Conservation (phyloP, 2,329 filamentous ascomycete species). For the Grosmannia huntii region DNA sequence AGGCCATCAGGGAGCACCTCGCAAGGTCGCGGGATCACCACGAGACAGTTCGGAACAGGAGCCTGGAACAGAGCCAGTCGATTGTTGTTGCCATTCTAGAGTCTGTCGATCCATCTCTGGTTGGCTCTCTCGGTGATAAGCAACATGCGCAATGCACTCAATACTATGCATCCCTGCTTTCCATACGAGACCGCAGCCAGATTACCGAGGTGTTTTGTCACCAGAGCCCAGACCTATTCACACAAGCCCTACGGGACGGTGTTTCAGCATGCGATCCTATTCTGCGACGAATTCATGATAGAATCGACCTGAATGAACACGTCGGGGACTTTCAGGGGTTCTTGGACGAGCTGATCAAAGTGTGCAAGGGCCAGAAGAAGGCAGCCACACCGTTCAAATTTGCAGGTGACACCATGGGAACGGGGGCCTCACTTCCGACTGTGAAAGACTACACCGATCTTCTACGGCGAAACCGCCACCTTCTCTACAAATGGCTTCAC, state of each 20-base stretch:
- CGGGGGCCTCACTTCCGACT: constrained; percentile 32
- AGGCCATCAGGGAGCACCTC: constrained; percentile 47
- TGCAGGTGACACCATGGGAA: background rate
- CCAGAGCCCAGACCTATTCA: constrained; percentile 59
- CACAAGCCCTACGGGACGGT: constrained; percentile 49
- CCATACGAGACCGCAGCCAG: constrained; percentile 59
- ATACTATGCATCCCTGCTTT: constrained; percentile 59
- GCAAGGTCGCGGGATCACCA: constrained; percentile 40
- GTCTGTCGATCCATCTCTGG: constrained; percentile 30
- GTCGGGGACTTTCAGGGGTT: constrained; percentile 56
- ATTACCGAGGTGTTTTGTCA: constrained; percentile 56
- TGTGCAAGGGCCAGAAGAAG: constrained; percentile 26
- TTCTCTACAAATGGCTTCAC: constrained; percentile 59
- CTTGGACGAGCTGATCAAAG: constrained; percentile 56
- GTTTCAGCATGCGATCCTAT: constrained; percentile 62
- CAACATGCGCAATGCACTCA: constrained; percentile 55
- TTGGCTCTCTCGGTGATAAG: constrained; percentile 35
- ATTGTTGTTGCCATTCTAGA: constrained; percentile 56
- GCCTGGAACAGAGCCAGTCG: constrained; percentile 37
- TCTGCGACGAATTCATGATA: constrained; percentile 58
- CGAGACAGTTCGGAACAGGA: constrained; percentile 43
- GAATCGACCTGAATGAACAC: constrained; percentile 57
- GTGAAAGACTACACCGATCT: constrained; percentile 62
- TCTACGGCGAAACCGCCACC: constrained; percentile 48
- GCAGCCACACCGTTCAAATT: background rate